phyloP scores from a whole-genome alignment of 1,139 yeast species.

The Petasospora fabianii region DNA sequence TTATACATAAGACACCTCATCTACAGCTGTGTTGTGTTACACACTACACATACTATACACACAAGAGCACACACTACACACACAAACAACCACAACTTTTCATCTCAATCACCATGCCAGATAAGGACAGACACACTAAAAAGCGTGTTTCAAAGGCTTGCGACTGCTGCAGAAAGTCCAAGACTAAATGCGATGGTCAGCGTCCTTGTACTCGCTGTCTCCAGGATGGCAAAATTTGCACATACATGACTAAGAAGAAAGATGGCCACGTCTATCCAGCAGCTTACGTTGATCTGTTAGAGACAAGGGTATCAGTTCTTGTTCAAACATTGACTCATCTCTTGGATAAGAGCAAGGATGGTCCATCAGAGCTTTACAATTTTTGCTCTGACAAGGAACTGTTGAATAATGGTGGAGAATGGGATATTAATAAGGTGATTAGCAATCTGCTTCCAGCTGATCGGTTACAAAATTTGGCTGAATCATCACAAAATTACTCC shows the following conservation, averaged over 20 bases:
- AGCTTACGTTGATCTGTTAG: slow-evolving; percentile 47
- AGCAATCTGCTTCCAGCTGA: slow-evolving; percentile 21
- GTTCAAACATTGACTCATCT: slow-evolving; percentile 49
- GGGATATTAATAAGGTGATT: slow-evolving; percentile 27
- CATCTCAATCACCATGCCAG: slow-evolving; percentile 5
- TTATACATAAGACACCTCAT: too few species aligned
- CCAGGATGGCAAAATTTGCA: slow-evolving; percentile 69
- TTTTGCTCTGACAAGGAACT: slow-evolving; percentile 20
- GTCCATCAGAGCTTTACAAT: slow-evolving; percentile 21
- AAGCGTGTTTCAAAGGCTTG: slow-evolving; percentile 80
- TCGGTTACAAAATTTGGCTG: slow-evolving; percentile 24
- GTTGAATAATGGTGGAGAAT: slow-evolving; percentile 20
- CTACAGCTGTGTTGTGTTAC: too few species aligned
- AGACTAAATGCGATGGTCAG: slow-evolving; percentile 74
- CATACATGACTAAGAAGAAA: slow-evolving; percentile 56
- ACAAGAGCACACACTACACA: neutral
- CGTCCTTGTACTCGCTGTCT: slow-evolving; percentile 72
- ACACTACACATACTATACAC: too few species aligned
- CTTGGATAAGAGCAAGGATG: slow-evolving; percentile 34
- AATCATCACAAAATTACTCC: slow-evolving; percentile 21
- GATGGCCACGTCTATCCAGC: slow-evolving; percentile 17
- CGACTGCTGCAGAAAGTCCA: slow-evolving; percentile 72
- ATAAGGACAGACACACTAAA: slow-evolving; percentile 32
- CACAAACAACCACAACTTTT: neutral
- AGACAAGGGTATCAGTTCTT: slow-evolving; percentile 60